These are phyloP conservation scores for Cladosporium sp. DNA, from an alignment of 2,329 filamentous ascomycete species.

Conservation along the genomic window DNA sequence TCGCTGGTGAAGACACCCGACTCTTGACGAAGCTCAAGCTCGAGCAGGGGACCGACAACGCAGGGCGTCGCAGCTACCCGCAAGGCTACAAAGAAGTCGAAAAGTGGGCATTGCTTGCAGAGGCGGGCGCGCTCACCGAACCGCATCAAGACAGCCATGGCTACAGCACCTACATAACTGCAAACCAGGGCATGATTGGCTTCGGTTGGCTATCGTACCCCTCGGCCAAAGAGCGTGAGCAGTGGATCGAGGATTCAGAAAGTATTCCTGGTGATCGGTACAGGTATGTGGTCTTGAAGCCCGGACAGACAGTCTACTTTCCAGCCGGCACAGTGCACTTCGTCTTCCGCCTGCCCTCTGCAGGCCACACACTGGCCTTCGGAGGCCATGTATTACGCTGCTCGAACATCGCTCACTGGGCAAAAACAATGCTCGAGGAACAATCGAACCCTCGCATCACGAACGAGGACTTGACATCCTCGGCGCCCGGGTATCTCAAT, in stretches of 20 bases:
- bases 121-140: slow-evolving; percentile 38
- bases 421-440: slow-evolving; percentile 49
- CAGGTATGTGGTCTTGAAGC: slow-evolving; percentile 36
- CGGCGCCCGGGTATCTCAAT: slow-evolving; percentile 35
- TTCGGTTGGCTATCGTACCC: slow-evolving; percentile 38
- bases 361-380: slow-evolving; percentile 37
- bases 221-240: slow-evolving; percentile 30
- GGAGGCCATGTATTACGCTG: slow-evolving; percentile 38
- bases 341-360: slow-evolving; percentile 36
- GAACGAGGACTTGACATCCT: slow-evolving; percentile 47
- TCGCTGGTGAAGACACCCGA: slow-evolving; percentile 37
- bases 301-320: slow-evolving; percentile 38
- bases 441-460: slow-evolving; percentile 47
- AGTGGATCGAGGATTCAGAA: slow-evolving; percentile 29
- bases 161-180: slow-evolving; percentile 39
- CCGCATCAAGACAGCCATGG: slow-evolving; percentile 40
- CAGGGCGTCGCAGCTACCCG: slow-evolving; percentile 32
- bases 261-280: slow-evolving; percentile 30
- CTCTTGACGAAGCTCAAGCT: slow-evolving; percentile 39
- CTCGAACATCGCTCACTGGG: slow-evolving; percentile 45
- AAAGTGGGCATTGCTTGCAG: slow-evolving; percentile 38
- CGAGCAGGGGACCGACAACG: slow-evolving; percentile 20
- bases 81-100: slow-evolving; percentile 40
- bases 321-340: slow-evolving; percentile 39
- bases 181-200: slow-evolving; percentile 36